Evolutionary conservation across 495 filamentous ascomycete genomes (phyloP).

Genomic region (Lindgomyces ingoldianus): DNA sequence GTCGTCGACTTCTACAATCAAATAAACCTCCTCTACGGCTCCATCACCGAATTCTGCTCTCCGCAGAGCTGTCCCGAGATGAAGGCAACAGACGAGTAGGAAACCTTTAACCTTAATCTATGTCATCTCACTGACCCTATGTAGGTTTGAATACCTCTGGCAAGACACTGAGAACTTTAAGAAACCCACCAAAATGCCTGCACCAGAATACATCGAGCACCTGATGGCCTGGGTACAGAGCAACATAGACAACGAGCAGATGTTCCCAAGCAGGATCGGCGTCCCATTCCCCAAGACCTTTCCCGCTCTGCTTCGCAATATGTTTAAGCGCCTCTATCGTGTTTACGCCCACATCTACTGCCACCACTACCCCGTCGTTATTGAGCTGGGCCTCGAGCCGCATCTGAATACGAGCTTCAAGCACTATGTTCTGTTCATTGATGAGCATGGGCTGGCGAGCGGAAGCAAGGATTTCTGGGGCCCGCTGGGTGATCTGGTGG

Average conservation of each 20-base stretch:
- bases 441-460: conserved; percentile 84
- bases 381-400: conserved; percentile 91
- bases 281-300: conserved; percentile 96
- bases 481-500: conserved; percentile 92
- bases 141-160: conserved; percentile 96
- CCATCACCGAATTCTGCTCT: conserved; percentile 98
- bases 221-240: conserved; percentile 94
- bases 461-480: conserved; percentile 94
- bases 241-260: conserved; percentile 92
- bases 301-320: conserved; percentile 78
- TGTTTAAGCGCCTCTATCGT: conserved; percentile 97
- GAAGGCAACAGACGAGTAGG: conserved; percentile 97
- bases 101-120: neutral
- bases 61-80: conserved; percentile 96
- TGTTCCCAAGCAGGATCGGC: conserved; percentile 91
- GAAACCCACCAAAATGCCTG: conserved; percentile 95
- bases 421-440: conserved; percentile 96
- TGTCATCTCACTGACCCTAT: neutral
- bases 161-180: conserved; percentile 92
- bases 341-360: conserved; percentile 99
- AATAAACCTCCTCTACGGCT: conserved; percentile 97
- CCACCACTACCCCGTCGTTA: conserved; percentile 96
- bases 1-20: conserved; percentile 99
- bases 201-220: conserved; percentile 95
- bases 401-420: conserved; percentile 99